A percentile compares a stretch with the other conserved stretches of the same genome.
phyloP scores from a whole-genome alignment of 768 basidiomycete species.

The Brasilioporus rufonigricans region DNA sequence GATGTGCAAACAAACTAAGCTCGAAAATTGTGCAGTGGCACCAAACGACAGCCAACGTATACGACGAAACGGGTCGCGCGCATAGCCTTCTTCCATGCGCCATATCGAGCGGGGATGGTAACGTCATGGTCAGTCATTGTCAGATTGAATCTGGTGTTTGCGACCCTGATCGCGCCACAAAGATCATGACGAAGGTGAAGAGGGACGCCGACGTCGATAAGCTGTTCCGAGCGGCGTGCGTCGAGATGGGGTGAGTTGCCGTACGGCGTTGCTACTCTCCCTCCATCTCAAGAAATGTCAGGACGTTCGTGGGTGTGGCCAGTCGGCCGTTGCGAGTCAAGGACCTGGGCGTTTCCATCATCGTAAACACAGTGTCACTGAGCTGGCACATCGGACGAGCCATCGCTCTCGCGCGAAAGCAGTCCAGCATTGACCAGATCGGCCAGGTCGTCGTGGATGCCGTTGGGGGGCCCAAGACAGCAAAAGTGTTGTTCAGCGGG shows the following conservation, averaged over 20 bases:
- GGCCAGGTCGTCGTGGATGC: slow-evolving; percentile 35
- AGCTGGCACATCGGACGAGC: slow-evolving; percentile 65
- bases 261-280: neutral
- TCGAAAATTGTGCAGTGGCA: slow-evolving; percentile 19
- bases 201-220: slow-evolving; percentile 43
- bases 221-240: slow-evolving; percentile 44
- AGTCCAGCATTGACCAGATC: slow-evolving; percentile 40
- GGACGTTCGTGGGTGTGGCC: slow-evolving; percentile 45
- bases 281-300: slow-evolving; percentile 2
- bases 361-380: slow-evolving; percentile 54
- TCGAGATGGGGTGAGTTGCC: slow-evolving; percentile 45
- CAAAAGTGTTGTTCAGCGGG: slow-evolving; percentile 50
- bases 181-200: slow-evolving; percentile 45
- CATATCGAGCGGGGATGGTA: slow-evolving; percentile 39
- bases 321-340: slow-evolving; percentile 38
- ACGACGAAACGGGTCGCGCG: slow-evolving; percentile 26
- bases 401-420: slow-evolving; percentile 49
- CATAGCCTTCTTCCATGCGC: slow-evolving; percentile 31
- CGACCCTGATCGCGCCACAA: slow-evolving; percentile 13
- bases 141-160: neutral
- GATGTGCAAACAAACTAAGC: slow-evolving; percentile 1
- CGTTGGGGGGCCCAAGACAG: slow-evolving; percentile 35
- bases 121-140: slow-evolving; percentile 27
- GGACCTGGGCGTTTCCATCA: slow-evolving; percentile 39
- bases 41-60: slow-evolving; percentile 33